Evolutionary conservation across 495 filamentous ascomycete genomes (phyloP), one percentile per base, ranked within the genome.

Genomic region (Aspergillus incahuasiensis): DNA sequence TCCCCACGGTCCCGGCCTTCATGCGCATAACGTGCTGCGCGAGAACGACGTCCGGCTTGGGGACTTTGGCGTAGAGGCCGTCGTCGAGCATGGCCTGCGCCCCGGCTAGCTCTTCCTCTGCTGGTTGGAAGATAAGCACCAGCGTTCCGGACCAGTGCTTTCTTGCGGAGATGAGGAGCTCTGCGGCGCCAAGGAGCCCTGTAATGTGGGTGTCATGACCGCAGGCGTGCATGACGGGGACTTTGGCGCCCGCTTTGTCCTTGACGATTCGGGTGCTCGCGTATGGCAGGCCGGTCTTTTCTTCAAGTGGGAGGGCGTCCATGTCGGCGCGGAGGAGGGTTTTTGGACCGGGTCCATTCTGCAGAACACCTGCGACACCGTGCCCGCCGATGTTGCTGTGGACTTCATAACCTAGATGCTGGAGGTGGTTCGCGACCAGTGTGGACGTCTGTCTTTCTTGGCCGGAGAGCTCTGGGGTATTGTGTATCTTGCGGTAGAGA

Each of bases 221-320:
- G 65, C 83, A 86, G 28, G 85, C 82, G 63, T 87, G 84, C 84
- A 86, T 86, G 1, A 84, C 81, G 0, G 81, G 79, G 41, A 73
- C 72, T 42, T 69, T 65, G 0, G 61, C 51, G 3, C 82, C 83
- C 19, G 79, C 66, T 5, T 56, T 56, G 57, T 79, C 71, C 46
- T 74, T 74, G 6, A 64, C 59, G 55, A 69, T 71, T 6, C 57
- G 56, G 16, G 59, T 70, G 62, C 79, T 84, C 0, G 81, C 78
- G 59, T 86, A 87, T 11, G 69, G 65, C 1, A 86, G 66, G 0
- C 73, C 76, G 0, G 82, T 86, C 38, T 71, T 58, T 57, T 88
- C 84, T 59, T 74, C 60, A 1, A 86, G 63, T 0, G 84, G 85
- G 0, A 86, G 68, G 3, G 78, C 85, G 65, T 88, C 83, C 62